Percentiles rank a stretch among this genome's conserved stretches.
Evolutionary conservation across 257 asterid species (phyloP).

Genomic region (Forsythia viridissima): DNA sequence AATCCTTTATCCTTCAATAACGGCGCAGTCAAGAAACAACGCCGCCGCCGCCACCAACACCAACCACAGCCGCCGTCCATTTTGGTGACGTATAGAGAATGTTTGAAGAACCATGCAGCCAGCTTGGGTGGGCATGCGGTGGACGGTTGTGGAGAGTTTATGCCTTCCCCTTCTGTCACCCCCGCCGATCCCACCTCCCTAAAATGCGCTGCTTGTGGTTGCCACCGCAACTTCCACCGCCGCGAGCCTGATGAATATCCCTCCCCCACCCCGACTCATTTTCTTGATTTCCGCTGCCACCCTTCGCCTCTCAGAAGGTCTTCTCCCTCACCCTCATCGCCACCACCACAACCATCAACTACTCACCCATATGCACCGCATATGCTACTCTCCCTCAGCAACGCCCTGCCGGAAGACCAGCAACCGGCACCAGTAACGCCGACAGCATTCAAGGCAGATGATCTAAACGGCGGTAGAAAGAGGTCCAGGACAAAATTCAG

Average conservation of each 20-base stretch:
- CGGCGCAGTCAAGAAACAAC: background rate
- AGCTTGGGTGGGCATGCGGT: conserved; percentile 31
- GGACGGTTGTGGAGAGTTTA: conserved; percentile 37
- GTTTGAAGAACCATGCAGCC: conserved; percentile 37
- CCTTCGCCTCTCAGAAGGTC: background rate
- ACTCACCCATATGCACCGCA: background rate
- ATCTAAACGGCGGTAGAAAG: conserved; percentile 18
- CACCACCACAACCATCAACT: background rate
- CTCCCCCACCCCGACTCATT: conserved; percentile 10
- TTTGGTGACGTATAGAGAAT: conserved; percentile 18
- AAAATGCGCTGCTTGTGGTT: conserved; percentile 32
- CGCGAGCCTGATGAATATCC: conserved; percentile 21
- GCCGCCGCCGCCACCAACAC: background rate
- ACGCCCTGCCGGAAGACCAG: background rate
- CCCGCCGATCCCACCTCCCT: conserved; percentile 23
- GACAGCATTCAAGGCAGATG: background rate
- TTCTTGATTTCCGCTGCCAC: conserved; percentile 22
- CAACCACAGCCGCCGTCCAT: background rate
- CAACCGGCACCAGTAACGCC: conserved; percentile 21
- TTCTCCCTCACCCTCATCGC: conserved; percentile 8
- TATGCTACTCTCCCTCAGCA: conserved; percentile 13
- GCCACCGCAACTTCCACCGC: conserved; percentile 41
- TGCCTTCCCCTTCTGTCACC: conserved; percentile 19
- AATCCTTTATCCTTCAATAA: conserved; percentile 15
- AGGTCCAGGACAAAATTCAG: conserved; percentile 31